Evolutionary conservation across 2,329 filamentous ascomycete genomes (phyloP), one percentile per base, ranked within the genome.

Genomic region (Gaeumannomyces tritici): DNA sequence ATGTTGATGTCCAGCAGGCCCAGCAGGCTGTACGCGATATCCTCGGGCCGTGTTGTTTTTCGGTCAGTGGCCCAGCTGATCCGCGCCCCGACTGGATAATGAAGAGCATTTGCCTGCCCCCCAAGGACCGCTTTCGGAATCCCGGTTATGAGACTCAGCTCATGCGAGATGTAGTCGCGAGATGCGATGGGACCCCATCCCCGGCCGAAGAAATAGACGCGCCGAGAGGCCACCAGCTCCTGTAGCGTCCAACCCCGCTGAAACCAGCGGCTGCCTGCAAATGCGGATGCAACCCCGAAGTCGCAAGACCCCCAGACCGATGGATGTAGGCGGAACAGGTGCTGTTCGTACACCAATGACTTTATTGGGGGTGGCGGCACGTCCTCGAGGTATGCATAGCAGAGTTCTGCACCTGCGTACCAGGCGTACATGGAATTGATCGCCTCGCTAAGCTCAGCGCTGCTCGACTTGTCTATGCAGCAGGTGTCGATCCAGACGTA

Each of bases 401-500:
- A 71, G 2, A 63, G 29, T 1, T 61, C 26, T 1, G 69, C 54
- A 0, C 62, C 13, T 24, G 28, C 55, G 26, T 70, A 70, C 69
- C 69, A 71, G 1, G 60, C 65, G 66, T 59, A 62, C 61, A 62
- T 62, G 61, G 61, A 62, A 28, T 67, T 67, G 54, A 69, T 67
- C 2, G 66, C 65, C 33, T 70, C 66, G n/a, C 63, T 62, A 2
- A 70, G 62, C 55, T 70, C 69, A 3, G 64, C 63, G 33, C 65
- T 68, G 62, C 66, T 69, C 21, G 60, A 61, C 61, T 70, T 70
- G 63, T 70, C 67, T 54, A 71, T 71, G 62, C 69, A 71, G 59
- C 66, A 69, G 0, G 69, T 70, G 55, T 70, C 69, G 18, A 67
- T 59, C 69, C 69, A 70, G 12, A 33, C 28, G 28, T 33, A 58